Percentiles rank a stretch among this genome's conserved stretches.
phyloP scores from a whole-genome alignment of 108 stramenopile species.

The Licmophora abbreviata region DNA sequence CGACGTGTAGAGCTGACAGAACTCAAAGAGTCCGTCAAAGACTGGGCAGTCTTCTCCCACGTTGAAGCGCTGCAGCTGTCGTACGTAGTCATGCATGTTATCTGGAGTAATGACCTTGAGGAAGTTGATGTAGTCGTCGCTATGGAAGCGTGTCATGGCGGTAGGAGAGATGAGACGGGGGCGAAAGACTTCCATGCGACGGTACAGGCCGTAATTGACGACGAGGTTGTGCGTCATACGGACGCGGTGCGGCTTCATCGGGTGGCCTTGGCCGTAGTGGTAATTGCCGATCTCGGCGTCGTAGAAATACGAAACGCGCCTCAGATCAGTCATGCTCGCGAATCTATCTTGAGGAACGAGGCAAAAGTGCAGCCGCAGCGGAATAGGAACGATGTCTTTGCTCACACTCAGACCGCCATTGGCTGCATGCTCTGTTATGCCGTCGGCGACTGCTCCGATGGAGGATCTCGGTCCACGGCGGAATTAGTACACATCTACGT shows the following conservation, averaged over 20 bases:
- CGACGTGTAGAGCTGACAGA: slow-evolving; percentile 93
- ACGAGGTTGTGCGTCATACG: slow-evolving; percentile 99
- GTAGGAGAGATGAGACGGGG: slow-evolving; percentile 90
- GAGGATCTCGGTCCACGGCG: no score
- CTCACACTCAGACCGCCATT: no score
- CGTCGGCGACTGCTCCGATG: no score
- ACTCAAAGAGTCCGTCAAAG: slow-evolving; percentile 98
- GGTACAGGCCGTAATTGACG: slow-evolving; percentile 97
- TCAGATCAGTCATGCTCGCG: background rate
- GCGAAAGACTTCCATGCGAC: slow-evolving; percentile 96
- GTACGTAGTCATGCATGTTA: slow-evolving; percentile 90
- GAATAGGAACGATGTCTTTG: no score
- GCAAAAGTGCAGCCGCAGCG: no score
- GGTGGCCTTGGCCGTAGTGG: slow-evolving; percentile 97
- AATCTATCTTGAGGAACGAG: no score
- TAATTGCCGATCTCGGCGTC: slow-evolving; percentile 96
- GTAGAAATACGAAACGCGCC: slow-evolving; percentile 93
- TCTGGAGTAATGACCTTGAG: slow-evolving; percentile 95
- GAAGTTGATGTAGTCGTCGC: slow-evolving; percentile 99
- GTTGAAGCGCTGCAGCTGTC: slow-evolving; percentile 93
- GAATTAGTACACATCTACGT: no score
- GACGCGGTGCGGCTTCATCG: slow-evolving; percentile 99
- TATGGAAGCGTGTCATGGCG: slow-evolving; percentile 96
- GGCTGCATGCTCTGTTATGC: no score
- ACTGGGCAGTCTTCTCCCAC: slow-evolving; percentile 99